These are phyloP conservation scores for Thyridium curvatum DNA, from an alignment of 2,329 filamentous ascomycete genomes.

Conservation along the genomic window DNA sequence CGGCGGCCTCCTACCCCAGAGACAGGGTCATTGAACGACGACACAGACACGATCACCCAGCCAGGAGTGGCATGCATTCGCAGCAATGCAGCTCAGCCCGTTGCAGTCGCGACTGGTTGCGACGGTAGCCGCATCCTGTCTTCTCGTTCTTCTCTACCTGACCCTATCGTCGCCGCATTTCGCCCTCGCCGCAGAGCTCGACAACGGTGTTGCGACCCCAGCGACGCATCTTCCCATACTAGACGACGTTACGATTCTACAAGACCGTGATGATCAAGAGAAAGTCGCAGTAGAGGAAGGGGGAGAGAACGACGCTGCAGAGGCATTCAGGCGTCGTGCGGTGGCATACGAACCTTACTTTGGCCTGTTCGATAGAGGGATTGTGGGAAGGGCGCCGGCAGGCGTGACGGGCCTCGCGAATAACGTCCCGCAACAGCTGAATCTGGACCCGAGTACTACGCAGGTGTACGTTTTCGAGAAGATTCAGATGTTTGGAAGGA, in stretches of 20 bases:
- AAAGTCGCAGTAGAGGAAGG: too few relatives aligned
- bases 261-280: background rate
- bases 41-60: too few relatives aligned
- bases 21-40: too few relatives aligned
- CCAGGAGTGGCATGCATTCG: slow-evolving; percentile 5
- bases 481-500: slow-evolving; percentile 39
- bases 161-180: slow-evolving; percentile 51
- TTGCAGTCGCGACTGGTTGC: slow-evolving; percentile 68
- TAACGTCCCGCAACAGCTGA: slow-evolving; percentile 54
- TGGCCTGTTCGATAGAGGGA: slow-evolving; percentile 50
- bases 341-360: slow-evolving; percentile 55
- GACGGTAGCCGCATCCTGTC: slow-evolving; percentile 53
- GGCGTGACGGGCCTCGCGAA: slow-evolving; percentile 49
- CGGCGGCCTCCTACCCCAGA: too few relatives aligned
- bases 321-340: background rate
- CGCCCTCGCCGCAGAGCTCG: slow-evolving; percentile 54
- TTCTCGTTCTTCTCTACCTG: slow-evolving; percentile 56
- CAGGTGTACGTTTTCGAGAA: slow-evolving; percentile 60
- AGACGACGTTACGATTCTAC: slow-evolving; percentile 1
- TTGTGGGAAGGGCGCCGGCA: slow-evolving; percentile 54
- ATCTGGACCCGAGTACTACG: slow-evolving; percentile 56
- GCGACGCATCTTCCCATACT: too few relatives aligned
- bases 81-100: slow-evolving; percentile 55
- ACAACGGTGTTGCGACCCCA: slow-evolving; percentile 2
- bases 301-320: too few relatives aligned